Base-by-base conservation (phyloP, 1,139 yeast species). In the Scheffersomyces cryptocercus region DNA sequence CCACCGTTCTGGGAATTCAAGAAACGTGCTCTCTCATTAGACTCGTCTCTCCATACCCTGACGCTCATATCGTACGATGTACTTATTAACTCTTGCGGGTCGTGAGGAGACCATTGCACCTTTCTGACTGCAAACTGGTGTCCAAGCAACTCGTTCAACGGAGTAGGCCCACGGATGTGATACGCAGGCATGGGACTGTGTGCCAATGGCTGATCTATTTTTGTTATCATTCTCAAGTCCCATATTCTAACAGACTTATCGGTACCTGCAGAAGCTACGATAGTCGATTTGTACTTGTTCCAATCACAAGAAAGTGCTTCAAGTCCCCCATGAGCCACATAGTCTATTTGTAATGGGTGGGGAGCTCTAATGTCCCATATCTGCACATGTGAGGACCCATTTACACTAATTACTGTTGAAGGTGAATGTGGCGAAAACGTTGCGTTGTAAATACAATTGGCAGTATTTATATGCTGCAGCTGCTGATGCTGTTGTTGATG, bases 21-120 rank as follows among this genome's bases (percentile, higher is more conserved):
- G 47, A 75, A 77, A 16, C 82, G 65, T 2, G 81, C 80, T 40
- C 70, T 64, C 43, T 77, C 78, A 46, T 77, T 81, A 11, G 87
- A 77, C 43, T 75, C 73, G 61, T 89, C 97, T 37, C 74, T 68
- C 98, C 98, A 93, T 1, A 90, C 81, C 48, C 91, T 70, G 35
- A 89, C 85, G 0, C 95, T 87, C 96, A 91, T 91, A 61, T 93
- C 99, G 61, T 91, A 93, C 9, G 96, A 85, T 4, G 90, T 81
- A 43, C 89, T 81, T 48, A 91, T 64, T 38, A 93, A 66, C 50
- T 81, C 81, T 48, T 83, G 84, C 3, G 88, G 79, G 42, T 77
- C 74, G 64, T 91, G 97, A 1, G 98, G 98, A 1, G 95, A 86
- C 97, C 97, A 91, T 34, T 78, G 72, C 5, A 90, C 82, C 57